Evolutionary conservation across 371 early-diverging fungal species (phyloP).

Genomic region (Parasitella parasitica): DNA sequence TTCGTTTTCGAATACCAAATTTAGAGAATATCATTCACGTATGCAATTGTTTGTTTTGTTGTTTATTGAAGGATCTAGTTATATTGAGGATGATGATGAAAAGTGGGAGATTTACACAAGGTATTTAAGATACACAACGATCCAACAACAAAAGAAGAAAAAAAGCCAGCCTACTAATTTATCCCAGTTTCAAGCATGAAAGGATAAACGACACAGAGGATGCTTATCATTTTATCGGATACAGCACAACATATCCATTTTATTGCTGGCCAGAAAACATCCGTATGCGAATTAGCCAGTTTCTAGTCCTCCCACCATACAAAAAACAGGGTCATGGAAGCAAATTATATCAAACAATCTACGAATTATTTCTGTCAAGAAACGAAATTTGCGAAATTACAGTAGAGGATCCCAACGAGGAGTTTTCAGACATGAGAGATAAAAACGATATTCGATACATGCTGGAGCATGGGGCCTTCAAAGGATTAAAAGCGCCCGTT

Average conservation of each 20-base stretch:
- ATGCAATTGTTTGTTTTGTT: slow-evolving; percentile 78
- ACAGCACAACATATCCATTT: slow-evolving; percentile 79
- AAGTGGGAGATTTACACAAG: slow-evolving; percentile 79
- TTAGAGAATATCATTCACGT: slow-evolving; percentile 75
- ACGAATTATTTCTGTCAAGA: slow-evolving; percentile 53
- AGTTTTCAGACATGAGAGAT: slow-evolving; percentile 84
- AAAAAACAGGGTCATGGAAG: slow-evolving; percentile 86
- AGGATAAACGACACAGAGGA: slow-evolving; percentile 7
- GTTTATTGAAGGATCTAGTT: slow-evolving; percentile 90
- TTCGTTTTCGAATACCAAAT: slow-evolving; percentile 56
- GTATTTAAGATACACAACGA: slow-evolving; percentile 23
- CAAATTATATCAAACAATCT: slow-evolving; percentile 66
- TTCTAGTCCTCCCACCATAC: slow-evolving; percentile 86
- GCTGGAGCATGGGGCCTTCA: slow-evolving; percentile 57
- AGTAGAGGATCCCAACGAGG: slow-evolving; percentile 93
- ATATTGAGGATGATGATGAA: slow-evolving; percentile 81
- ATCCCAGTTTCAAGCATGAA: slow-evolving; percentile 33
- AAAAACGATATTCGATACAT: slow-evolving; percentile 75
- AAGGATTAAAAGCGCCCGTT: slow-evolving; percentile 62
- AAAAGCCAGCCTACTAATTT: neutral
- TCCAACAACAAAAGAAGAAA: neutral
- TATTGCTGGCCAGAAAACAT: slow-evolving; percentile 78
- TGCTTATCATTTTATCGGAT: slow-evolving; percentile 79
- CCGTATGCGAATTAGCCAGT: slow-evolving; percentile 88
- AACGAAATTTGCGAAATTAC: slow-evolving; percentile 65